phyloP scores from a whole-genome alignment of 768 basidiomycete genomes.

The Clitopilus passeckerianus region DNA sequence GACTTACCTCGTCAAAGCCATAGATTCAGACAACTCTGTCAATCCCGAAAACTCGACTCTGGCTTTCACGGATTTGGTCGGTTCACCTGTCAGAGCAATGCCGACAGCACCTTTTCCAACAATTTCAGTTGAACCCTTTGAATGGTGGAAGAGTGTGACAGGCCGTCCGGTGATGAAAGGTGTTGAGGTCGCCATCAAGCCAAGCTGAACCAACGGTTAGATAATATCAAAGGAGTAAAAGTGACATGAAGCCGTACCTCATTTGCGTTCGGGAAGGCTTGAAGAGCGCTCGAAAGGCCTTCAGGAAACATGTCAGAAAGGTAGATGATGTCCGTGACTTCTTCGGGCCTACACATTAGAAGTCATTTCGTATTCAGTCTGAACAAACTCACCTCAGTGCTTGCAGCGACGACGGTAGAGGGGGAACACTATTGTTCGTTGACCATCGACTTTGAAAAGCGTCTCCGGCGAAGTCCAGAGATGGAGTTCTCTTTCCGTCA shows the following conservation, averaged over 20 bases:
- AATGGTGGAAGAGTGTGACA: constrained; percentile 61
- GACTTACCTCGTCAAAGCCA: constrained; percentile 52
- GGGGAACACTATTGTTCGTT: constrained; percentile 12
- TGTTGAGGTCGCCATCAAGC: constrained; percentile 67
- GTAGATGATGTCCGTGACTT: constrained; percentile 39
- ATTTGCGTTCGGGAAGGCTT: constrained; percentile 35
- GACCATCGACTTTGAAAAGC: constrained; percentile 48
- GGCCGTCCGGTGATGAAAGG: constrained; percentile 76
- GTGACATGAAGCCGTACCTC: constrained; percentile 33
- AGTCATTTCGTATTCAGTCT: not conserved
- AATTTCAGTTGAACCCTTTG: constrained; percentile 24
- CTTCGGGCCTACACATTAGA: constrained; percentile 11
- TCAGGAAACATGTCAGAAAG: constrained; percentile 56
- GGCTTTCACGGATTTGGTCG: constrained; percentile 2
- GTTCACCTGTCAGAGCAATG: constrained; percentile 34
- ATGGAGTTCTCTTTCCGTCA: constrained; percentile 7
- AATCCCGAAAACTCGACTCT: constrained; percentile 34
- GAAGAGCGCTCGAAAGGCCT: constrained; percentile 43
- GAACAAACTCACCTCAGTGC: constrained; percentile 25
- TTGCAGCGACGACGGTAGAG: constrained; percentile 34
- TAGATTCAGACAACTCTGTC: constrained; percentile 33
- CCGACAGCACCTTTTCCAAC: constrained; percentile 68
- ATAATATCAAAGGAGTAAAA: not conserved
- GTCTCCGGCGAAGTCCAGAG: constrained; percentile 6
- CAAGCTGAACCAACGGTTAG: constrained; percentile 37